Conservation (phyloP, 208 protist species). For the Zelonia costaricensis region DNA sequence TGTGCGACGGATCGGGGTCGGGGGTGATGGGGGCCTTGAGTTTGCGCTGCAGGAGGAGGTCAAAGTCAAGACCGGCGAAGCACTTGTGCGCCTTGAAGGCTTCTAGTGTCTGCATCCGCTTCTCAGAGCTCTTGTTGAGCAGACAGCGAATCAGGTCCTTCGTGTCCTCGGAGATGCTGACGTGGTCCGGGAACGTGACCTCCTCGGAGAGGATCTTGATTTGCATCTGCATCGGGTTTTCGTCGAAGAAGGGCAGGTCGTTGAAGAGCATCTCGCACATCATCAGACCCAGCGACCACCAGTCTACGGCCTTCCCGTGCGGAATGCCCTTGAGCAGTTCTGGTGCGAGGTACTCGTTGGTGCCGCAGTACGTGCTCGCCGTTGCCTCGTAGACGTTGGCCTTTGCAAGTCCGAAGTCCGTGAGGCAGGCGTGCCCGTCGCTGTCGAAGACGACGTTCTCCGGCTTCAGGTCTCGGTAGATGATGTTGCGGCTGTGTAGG, state of each 20-base stretch:
- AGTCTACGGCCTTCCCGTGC: constrained; percentile 96
- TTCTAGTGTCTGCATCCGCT: constrained; percentile 74
- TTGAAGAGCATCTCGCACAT: constrained; percentile 97
- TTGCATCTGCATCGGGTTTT: constrained; percentile 86
- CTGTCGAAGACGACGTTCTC: constrained; percentile 90
- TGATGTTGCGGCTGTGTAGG: constrained; percentile 92
- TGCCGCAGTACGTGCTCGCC: constrained; percentile 89
- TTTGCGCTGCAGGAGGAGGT: constrained; percentile 59
- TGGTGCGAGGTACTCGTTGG: constrained; percentile 91
- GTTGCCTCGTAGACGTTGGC: constrained; percentile 62
- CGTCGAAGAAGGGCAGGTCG: constrained; percentile 94
- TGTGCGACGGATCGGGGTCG: constrained; percentile 60
- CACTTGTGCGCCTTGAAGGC: constrained; percentile 87
- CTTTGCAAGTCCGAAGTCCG: constrained; percentile 91
- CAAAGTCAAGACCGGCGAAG: constrained; percentile 79
- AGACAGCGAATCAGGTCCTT: constrained; percentile 79
- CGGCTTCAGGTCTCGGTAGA: constrained; percentile 93
- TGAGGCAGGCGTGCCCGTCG: constrained; percentile 87
- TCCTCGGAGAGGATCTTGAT: constrained; percentile 74
- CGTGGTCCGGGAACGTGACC: constrained; percentile 56
- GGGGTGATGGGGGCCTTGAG: constrained; percentile 76
- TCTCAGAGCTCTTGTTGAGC: constrained; percentile 79
- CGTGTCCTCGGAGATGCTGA: constrained; percentile 50
- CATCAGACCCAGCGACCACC: constrained; percentile 97
- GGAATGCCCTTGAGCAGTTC: constrained; percentile 91